A percentile compares a stretch with the other conserved stretches of the same genome.
Evolutionary conservation across 2,329 filamentous ascomycete species (phyloP).

Genomic region (Scopulariopsis brevicaulis): DNA sequence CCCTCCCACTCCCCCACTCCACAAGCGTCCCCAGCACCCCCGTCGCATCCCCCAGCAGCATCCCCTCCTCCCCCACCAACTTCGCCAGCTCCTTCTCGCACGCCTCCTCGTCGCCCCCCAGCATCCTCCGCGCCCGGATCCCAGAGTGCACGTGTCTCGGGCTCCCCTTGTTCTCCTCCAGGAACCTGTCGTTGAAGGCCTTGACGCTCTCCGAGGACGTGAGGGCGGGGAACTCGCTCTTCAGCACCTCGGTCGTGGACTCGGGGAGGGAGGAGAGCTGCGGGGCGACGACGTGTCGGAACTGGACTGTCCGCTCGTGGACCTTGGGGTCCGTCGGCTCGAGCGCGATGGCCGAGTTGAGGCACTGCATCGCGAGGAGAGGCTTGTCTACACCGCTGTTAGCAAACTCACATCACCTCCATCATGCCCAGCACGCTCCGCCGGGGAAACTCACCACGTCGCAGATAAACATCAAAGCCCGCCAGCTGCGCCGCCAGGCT

Average conservation of each 20-base stretch:
- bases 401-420: background rate
- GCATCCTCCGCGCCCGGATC: slow-evolving; percentile 44
- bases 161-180: slow-evolving; percentile 50
- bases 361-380: slow-evolving; percentile 74
- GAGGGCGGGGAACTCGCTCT: slow-evolving; percentile 41
- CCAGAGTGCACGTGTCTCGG: slow-evolving; percentile 51
- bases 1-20: slow-evolving; percentile 36
- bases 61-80: slow-evolving; percentile 37
- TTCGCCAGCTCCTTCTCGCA: slow-evolving; percentile 52
- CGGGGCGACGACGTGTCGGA: slow-evolving; percentile 51
- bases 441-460: slow-evolving; percentile 53
- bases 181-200: slow-evolving; percentile 56
- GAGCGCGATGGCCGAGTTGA: slow-evolving; percentile 61
- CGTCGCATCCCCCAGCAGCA: slow-evolving; percentile 44
- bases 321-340: slow-evolving; percentile 59
- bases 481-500: slow-evolving; percentile 72
- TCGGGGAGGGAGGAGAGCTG: slow-evolving; percentile 48
- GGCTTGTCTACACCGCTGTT: slow-evolving; percentile 52
- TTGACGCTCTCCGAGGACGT: slow-evolving; percentile 39
- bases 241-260: slow-evolving; percentile 58
- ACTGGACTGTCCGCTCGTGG: slow-evolving; percentile 62
- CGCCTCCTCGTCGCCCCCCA: slow-evolving; percentile 45
- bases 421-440: background rate
- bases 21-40: slow-evolving; percentile 29
- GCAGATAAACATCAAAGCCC: slow-evolving; percentile 83